Evolutionary conservation across 805 yeast genomes (phyloP).

Genomic region (Suhomyces canberraensis): DNA sequence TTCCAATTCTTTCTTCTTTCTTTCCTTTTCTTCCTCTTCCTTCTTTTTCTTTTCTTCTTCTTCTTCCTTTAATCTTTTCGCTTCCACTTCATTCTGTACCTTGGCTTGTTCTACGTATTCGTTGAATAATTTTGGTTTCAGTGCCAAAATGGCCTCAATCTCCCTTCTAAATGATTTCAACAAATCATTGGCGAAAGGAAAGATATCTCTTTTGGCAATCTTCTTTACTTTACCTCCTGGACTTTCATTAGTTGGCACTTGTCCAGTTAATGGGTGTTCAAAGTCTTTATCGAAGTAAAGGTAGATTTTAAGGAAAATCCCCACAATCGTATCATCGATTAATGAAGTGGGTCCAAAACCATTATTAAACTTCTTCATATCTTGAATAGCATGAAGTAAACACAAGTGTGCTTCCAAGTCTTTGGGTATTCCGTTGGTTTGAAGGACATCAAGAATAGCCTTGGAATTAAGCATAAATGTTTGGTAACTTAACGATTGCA

Average conservation of each 20-base stretch:
- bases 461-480: constrained; percentile 42
- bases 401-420: constrained; percentile 39
- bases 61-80: neutral
- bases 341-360: constrained; percentile 77
- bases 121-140: constrained; percentile 30
- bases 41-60: neutral
- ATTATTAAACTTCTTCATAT: constrained; percentile 67
- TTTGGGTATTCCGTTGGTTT: constrained; percentile 31
- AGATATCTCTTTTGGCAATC: constrained; percentile 41
- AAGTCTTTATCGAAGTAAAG: constrained; percentile 13
- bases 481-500: constrained; percentile 43
- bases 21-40: neutral
- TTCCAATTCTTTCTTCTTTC: neutral
- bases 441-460: constrained; percentile 21
- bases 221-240: constrained; percentile 31
- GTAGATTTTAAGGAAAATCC: constrained; percentile 55
- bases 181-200: constrained; percentile 38
- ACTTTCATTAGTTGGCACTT: constrained; percentile 15
- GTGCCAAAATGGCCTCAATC: constrained; percentile 29
- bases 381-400: constrained; percentile 50
- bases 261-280: constrained; percentile 1
- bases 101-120: constrained; percentile 9
- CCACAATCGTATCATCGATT: constrained; percentile 69
- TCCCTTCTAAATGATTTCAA: constrained; percentile 26
- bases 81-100: neutral